Conservation (phyloP, 2,329 filamentous ascomycete genomes). For the Cladophialophora carrionii region DNA sequence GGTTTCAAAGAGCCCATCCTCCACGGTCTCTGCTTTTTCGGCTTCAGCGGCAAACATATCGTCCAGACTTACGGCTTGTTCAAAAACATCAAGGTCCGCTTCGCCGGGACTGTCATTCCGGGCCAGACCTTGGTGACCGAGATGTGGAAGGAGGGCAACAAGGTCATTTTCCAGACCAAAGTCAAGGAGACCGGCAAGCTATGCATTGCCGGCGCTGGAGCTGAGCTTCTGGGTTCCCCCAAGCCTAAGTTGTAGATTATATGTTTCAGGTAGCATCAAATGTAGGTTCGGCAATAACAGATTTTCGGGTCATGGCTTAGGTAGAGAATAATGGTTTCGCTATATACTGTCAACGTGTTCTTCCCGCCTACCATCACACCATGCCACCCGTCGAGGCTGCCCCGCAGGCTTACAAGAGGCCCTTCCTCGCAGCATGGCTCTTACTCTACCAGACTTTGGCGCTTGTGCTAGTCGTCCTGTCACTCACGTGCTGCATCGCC, state of each 20-base stretch:
- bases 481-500: no score
- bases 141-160: slow-evolving; percentile 87
- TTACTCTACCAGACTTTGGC: no score
- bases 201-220: slow-evolving; percentile 78
- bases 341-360: not conserved
- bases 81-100: slow-evolving; percentile 91
- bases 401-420: no score
- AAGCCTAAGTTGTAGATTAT: slow-evolving; percentile 34
- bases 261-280: slow-evolving; percentile 18
- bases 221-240: slow-evolving; percentile 60
- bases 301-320: not conserved
- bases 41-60: slow-evolving; percentile 86
- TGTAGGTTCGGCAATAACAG: not conserved
- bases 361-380: no score
- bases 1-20: slow-evolving; percentile 94
- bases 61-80: slow-evolving; percentile 79
- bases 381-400: no score
- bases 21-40: slow-evolving; percentile 92
- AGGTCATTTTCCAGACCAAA: slow-evolving; percentile 80
- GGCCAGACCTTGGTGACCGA: slow-evolving; percentile 83
- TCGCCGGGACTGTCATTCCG: slow-evolving; percentile 78
- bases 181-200: slow-evolving; percentile 93
- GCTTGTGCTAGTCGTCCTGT: no score
- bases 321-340: not conserved
- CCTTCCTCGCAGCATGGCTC: no score